These are phyloP conservation scores for Globomyces pollinis-pini DNA, from an alignment of 192 early-diverging fungal genomes.

Conservation along the genomic window DNA sequence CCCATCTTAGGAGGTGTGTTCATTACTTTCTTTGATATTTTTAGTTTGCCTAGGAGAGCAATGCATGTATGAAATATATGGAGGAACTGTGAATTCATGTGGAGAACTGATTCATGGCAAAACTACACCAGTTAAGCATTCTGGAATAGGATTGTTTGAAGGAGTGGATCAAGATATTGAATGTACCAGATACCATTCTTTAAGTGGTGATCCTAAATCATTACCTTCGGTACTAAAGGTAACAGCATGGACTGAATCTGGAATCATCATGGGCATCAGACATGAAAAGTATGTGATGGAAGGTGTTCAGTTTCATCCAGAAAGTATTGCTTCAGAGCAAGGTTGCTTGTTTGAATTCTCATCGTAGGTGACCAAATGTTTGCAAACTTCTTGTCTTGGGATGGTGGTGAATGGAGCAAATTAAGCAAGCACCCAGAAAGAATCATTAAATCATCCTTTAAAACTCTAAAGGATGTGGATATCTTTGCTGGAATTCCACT, in stretches of 20 bases:
- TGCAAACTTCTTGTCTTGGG: conserved; percentile 80
- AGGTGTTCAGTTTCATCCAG: conserved; percentile 98
- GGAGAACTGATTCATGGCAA: conserved; percentile 99
- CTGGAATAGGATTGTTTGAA: conserved; percentile 79
- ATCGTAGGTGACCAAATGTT: conserved; percentile 84
- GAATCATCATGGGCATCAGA: conserved; percentile 92
- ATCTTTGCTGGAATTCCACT: conserved; percentile 26
- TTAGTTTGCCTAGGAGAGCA: conserved; percentile 98
- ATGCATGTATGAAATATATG: conserved; percentile 94
- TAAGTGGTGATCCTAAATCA: conserved; percentile 77
- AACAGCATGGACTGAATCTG: conserved; percentile 75
- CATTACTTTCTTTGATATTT: conserved; percentile 30
- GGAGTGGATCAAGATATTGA: conserved; percentile 77
- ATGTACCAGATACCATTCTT: conserved; percentile 94
- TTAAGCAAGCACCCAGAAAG: background rate
- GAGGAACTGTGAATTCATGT: conserved; percentile 83
- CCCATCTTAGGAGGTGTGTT: conserved; percentile 93
- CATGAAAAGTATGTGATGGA: conserved; percentile 85
- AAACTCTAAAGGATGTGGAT: background rate
- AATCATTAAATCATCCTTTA: background rate
- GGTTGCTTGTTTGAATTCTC: too few species aligned
- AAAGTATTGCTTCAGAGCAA: conserved; percentile 90
- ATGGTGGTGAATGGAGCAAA: conserved; percentile 79
- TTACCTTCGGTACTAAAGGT: conserved; percentile 77
- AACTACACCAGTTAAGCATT: conserved; percentile 82